These are phyloP conservation scores for Datura wrightii DNA, from an alignment of 257 asterid genomes.

Conservation along the genomic window DNA sequence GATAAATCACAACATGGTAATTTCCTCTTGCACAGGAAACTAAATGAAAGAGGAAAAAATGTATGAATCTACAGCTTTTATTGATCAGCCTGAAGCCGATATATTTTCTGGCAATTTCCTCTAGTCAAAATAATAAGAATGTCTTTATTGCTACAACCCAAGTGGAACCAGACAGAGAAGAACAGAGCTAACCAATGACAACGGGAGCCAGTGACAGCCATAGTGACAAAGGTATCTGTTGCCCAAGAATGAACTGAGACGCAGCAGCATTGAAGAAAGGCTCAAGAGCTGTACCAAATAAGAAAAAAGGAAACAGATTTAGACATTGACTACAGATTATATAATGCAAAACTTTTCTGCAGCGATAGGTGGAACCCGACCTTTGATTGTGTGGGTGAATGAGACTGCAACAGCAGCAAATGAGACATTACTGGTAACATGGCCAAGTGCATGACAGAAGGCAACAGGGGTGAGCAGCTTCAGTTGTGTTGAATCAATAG, in stretches of 20 bases:
- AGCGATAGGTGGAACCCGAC: slow-evolving; percentile 36
- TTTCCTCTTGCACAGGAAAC: neutral
- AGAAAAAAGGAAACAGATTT: neutral
- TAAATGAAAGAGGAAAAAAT: no score
- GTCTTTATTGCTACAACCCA: neutral
- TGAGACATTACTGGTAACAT: slow-evolving; percentile 80
- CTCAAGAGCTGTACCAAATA: slow-evolving; percentile 77
- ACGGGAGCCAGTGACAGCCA: slow-evolving; percentile 98
- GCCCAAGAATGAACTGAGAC: slow-evolving; percentile 96
- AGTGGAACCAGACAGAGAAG: slow-evolving; percentile 8
- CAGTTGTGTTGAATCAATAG: slow-evolving; percentile 70
- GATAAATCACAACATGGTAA: slow-evolving; percentile 31
- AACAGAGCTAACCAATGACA: slow-evolving; percentile 69
- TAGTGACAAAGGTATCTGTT: slow-evolving; percentile 71
- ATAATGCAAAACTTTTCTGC: neutral
- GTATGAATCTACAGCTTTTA: neutral
- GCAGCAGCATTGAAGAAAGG: slow-evolving; percentile 99
- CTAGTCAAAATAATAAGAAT: neutral
- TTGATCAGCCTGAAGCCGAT: neutral
- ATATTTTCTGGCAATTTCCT: neutral
- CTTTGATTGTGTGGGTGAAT: slow-evolving; percentile 93
- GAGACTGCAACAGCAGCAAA: slow-evolving; percentile 95
- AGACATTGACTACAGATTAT: neutral
- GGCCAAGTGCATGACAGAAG: slow-evolving; percentile 85
- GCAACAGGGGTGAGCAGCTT: slow-evolving; percentile 91